Percentiles rank a stretch among this genome's conserved stretches.
Conservation (phyloP, 148 eudicot species). For the Rhododendron henanense region DNA sequence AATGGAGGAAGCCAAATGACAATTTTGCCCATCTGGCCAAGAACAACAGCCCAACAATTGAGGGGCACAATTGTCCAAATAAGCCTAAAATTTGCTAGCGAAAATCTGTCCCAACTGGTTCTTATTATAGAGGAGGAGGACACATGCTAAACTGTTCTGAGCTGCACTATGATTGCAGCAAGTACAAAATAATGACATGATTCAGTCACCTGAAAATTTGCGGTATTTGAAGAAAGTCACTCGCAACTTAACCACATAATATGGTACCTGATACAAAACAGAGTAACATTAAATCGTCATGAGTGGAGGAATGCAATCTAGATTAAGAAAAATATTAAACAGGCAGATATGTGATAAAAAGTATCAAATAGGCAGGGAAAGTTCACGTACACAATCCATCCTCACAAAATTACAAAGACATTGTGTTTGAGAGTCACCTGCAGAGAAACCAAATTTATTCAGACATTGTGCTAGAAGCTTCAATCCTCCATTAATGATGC, state of each 20-base stretch:
- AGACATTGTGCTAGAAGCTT: not conserved
- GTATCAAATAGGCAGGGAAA: not conserved
- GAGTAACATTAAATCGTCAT: not conserved
- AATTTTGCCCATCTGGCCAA: too few species aligned
- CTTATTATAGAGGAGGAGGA: too few species aligned
- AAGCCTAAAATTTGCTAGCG: too few species aligned
- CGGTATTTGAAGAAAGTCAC: not conserved
- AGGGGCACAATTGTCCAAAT: too few species aligned
- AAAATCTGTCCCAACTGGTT: too few species aligned
- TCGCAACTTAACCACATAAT: not conserved
- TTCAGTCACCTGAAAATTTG: not conserved
- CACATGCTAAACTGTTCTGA: not conserved
- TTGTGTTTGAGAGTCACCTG: not conserved
- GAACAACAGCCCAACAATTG: too few species aligned
- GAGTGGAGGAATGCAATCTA: not conserved
- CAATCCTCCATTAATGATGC: not conserved
- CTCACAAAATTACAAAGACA: not conserved
- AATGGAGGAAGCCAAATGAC: too few species aligned
- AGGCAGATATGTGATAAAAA: not conserved
- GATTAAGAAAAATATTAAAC: not conserved
- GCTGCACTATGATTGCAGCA: not conserved
- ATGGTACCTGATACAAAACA: not conserved
- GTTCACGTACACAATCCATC: not conserved
- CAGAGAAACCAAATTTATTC: not conserved
- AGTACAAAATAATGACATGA: too few species aligned